Evolutionary conservation across 495 filamentous ascomycete genomes (phyloP), one percentile per base, ranked within the genome.

Genomic region (Gamarada debralockiae): DNA sequence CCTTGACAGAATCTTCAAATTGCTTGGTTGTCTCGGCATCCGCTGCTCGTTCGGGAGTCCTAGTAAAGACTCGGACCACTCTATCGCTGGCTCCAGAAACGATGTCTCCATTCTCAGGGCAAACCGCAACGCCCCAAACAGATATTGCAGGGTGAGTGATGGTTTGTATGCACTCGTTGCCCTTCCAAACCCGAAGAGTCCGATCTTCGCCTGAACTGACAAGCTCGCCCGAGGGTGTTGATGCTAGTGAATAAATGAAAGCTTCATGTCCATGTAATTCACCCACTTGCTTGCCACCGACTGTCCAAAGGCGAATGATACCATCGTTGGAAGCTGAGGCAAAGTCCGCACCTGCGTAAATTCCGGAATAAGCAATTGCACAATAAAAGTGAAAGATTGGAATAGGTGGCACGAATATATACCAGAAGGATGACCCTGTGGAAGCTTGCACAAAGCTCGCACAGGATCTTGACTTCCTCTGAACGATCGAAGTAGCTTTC

Each of bases 101-200:
- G 61, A 99, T 92, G 64, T 99, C 95, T 37, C 93, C 92, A 50
- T 79, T 95, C 44, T 85, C 84, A 5, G 73, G 41, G 61, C 88
- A 93, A 20, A 78, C 88, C 3, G 91, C 88, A 37, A 99, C 89
- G 36, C 80, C 73, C 95, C 95, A 99, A 1, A 99, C 91, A 0
- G 92, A 96, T 33, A 97, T 96, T 12, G 95, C 95, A 31, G 95
- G 95, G 65, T 96, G 95, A 3, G 92, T 96, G 53, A 99, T 97
- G 10, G 90, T 96, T 69, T 99, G 95, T 48, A 96, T 70, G 63
- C 92, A 97, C 43, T 91, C 74, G 15, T 68, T 80, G 33, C 83
- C 84, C 55, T 80, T 82, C 95, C 95, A 99, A 61, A 99, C 75
- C 44, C 89, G 76, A 15, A 92, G 80, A 8, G 95, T 96, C 41